Conservation (phyloP, 2,329 filamentous ascomycete species). For the Diaporthe velutina region DNA sequence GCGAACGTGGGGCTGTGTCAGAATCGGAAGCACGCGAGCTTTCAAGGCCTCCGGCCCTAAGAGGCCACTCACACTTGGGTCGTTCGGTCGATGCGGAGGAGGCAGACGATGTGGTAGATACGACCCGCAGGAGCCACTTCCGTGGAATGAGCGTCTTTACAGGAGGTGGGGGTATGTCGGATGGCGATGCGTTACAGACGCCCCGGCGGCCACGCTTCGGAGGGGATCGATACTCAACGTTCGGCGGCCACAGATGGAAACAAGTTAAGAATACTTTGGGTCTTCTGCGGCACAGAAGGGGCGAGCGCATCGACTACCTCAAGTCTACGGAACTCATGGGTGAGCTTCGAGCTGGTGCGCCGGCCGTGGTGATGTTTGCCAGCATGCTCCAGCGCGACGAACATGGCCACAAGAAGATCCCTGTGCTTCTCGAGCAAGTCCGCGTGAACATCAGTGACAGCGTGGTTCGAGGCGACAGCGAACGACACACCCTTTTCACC, state of each 20-base stretch:
- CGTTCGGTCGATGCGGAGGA: conserved; percentile 62
- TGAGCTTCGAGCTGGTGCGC: conserved; percentile 90
- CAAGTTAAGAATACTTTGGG: conserved; percentile 93
- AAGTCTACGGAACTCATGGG: conserved; percentile 98
- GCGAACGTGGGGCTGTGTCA: conserved; percentile 75
- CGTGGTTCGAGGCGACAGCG: conserved; percentile 70
- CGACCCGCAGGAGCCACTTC: conserved; percentile 63
- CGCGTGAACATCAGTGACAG: conserved; percentile 91
- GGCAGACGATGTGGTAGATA: conserved; percentile 53
- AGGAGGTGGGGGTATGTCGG: conserved; percentile 72
- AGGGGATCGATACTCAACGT: conserved; percentile 77
- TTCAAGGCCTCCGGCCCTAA: conserved; percentile 27
- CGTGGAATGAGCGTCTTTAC: conserved; percentile 76
- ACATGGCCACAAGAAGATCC: conserved; percentile 93
- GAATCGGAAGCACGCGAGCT: conserved; percentile 80
- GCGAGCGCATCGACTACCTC: conserved; percentile 90
- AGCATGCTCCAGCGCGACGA: conserved; percentile 99
- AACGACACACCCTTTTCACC: conserved; percentile 86
- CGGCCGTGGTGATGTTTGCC: conserved; percentile 92
- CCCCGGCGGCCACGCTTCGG: conserved; percentile 70
- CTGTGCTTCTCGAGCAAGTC: conserved; percentile 93
- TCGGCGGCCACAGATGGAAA: conserved; percentile 88
- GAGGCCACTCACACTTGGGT: conserved; percentile 36
- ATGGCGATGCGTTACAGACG: conserved; percentile 68
- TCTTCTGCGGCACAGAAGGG: conserved; percentile 82